Evolutionary conservation across 306 rosid genomes (phyloP).

Genomic region (Prunus kanzakura): DNA sequence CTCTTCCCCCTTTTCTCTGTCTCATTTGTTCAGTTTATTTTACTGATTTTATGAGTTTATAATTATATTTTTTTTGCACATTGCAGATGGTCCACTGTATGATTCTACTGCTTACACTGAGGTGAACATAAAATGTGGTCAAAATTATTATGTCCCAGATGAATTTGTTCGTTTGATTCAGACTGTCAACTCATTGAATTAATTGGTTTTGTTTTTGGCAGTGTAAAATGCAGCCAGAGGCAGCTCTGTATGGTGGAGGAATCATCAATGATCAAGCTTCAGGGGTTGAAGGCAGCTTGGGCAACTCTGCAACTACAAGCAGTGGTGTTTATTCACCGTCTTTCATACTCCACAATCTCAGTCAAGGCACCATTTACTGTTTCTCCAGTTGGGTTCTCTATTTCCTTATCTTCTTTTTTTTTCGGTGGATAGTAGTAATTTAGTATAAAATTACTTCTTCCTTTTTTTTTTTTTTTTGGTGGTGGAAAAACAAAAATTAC

Average conservation of each 20-base stretch:
- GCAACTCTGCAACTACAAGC: background rate
- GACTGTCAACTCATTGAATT: background rate
- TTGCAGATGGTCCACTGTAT: slow-evolving; percentile 84
- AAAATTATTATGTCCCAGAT: background rate
- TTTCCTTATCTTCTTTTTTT: background rate
- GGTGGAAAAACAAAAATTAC: background rate
- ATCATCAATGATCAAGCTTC: slow-evolving; percentile 26
- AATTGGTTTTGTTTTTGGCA: slow-evolving; percentile 14
- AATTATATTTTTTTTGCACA: background rate
- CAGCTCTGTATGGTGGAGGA: slow-evolving; percentile 74
- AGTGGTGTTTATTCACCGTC: slow-evolving; percentile 35
- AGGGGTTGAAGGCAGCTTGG: background rate
- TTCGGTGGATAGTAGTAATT: too few species aligned
- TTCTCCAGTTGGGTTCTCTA: slow-evolving; percentile 56
- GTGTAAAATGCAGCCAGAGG: slow-evolving; percentile 65
- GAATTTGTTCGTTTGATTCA: background rate
- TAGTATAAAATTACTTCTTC: too few species aligned
- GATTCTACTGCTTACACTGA: slow-evolving; percentile 79
- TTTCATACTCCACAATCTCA: slow-evolving; percentile 49
- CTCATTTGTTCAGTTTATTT: background rate
- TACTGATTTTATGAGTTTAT: background rate
- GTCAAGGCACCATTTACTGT: slow-evolving; percentile 47
- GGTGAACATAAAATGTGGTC: slow-evolving; percentile 27
- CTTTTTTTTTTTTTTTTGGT: too few species aligned
- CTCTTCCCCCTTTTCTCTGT: background rate